Evolutionary conservation across 805 yeast species (phyloP), one percentile per base, ranked within the genome.

Genomic region (Candida nitratophila): DNA sequence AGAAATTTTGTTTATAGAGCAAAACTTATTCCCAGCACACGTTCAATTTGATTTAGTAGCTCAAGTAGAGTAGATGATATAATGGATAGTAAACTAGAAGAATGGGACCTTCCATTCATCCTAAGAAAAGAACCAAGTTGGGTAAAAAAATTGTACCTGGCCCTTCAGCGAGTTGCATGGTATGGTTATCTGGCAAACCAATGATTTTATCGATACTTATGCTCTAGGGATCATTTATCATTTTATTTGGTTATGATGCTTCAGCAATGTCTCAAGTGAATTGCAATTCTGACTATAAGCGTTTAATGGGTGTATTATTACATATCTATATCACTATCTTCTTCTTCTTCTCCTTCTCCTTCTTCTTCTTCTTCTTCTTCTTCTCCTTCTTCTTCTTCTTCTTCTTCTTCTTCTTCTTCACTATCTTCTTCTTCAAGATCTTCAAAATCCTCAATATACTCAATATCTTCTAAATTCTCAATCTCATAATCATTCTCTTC

Each of bases 401-500:
- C n/a, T n/a, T n/a, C n/a, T n/a, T n/a, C n/a, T n/a, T n/a, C n/a
- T n/a, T n/a, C n/a, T n/a, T n/a, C n/a, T n/a, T n/a, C n/a, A n/a
- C n/a, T n/a, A n/a, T 50, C 59, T 14, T 55, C 62, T 1, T 55
- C 61, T 9, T 50, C 56, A 5, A 75, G 76, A 49, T 74, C 80
- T 54, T 77, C 83, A 22, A 83, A 58, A 52, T 82, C 90, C 61
- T 83, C 91, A 21, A 78, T 67, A 54, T 82, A 83, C 52, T 83
- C 90, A n/a, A 83, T 83, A 42, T 73, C 81, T 42, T 69, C 62
- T 46, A 73, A 77, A 40, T 54, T 54, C 6, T 59, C 66, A 3
- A 54, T 60, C 9, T 60, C 61, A n/a, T 52, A 59, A n/a, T 56
- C 60, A 20, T 55, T 56, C 9, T 50, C 52, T 4, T 53, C 60